Base-by-base conservation (phyloP, 169 alveolate species). In the Plasmodium berghei region DNA sequence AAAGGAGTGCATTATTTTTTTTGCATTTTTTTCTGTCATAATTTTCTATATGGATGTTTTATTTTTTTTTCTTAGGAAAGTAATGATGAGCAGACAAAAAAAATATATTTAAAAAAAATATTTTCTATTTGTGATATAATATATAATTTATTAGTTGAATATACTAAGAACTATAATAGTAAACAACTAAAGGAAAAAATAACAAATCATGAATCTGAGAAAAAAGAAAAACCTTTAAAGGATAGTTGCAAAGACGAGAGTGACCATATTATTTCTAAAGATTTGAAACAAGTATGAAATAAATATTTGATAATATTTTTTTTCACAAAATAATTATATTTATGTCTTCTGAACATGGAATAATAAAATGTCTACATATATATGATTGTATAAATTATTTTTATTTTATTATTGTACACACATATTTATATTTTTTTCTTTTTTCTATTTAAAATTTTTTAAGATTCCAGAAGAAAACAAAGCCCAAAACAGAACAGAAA, bases 61-160 rank as follows among this genome's bases (percentile, higher is more conserved):
- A 22, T 20, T 72, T 72, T 26, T 18, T 52, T 72, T n/a, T 16
- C 24, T 24, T 18, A 80, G 90, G 90, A 67, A 62, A 67, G 34
- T 18, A 26, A 80, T 5, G 18, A 59, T 16, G 52, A 80, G 26
- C 8, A 67, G 22, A 66, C 34, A 24, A 49, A 54, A 58, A 80
- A 49, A 66, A 34, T 26, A 5, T 80, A 64, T 40, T 26, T 80
- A 72, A 56, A 67, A 40, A 42, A 80, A 80, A 55, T 80, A 16
- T 80, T 16, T 46, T 69, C 71, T 28, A 24, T 80, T 18, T 80
- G 69, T 48, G 48, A 80, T 18, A 55, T 26, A 3, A 45, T 80
- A 34, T 80, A 46, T 24, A 14, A 80, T 3, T 26, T 80, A 26
- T 67, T 80, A 67, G 42, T 80, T 28, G 49, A 24, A 66, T 63